Evolutionary conservation across 176 grass and related monocot genomes (phyloP).

Genomic region (Otatea glauca): DNA sequence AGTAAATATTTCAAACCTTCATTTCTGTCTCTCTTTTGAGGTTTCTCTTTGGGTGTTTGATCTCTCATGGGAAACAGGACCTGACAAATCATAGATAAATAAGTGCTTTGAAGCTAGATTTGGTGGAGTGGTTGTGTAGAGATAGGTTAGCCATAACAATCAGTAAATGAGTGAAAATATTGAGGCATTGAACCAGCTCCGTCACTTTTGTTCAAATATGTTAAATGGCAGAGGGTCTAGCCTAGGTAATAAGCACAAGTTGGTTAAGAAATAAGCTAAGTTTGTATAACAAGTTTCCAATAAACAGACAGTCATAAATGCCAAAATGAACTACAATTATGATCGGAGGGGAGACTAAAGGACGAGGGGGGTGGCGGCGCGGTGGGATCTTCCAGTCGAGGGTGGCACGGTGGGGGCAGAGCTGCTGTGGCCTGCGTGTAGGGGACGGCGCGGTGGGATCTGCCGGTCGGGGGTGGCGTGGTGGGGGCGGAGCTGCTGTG

Average conservation of each 20-base stretch:
- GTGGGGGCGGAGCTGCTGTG: too few species aligned
- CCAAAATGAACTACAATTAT: slow-evolving; percentile 16
- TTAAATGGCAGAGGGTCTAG: slow-evolving; percentile 31
- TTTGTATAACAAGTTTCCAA: slow-evolving; percentile 2
- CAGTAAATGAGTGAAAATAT: slow-evolving; percentile 19
- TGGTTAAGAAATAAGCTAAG: slow-evolving; percentile 13
- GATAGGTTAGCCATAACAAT: slow-evolving; percentile 22
- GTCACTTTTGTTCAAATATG: slow-evolving; percentile 36
- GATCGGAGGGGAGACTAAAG: too few species aligned
- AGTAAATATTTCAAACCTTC: too few species aligned
- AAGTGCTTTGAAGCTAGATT: slow-evolving; percentile 24
- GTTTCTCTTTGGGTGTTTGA: slow-evolving; percentile 81
- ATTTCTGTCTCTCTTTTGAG: too few species aligned
- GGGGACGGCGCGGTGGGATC: too few species aligned
- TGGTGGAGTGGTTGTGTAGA: neutral
- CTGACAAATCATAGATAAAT: slow-evolving; percentile 48
- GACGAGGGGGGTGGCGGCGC: too few species aligned
- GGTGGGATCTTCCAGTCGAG: too few species aligned
- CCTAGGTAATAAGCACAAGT: slow-evolving; percentile 19
- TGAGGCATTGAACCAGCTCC: slow-evolving; percentile 17
- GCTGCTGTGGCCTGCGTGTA: too few species aligned
- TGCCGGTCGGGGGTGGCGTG: too few species aligned
- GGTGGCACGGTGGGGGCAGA: too few species aligned
- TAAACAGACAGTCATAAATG: slow-evolving; percentile 1
- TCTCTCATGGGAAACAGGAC: slow-evolving; percentile 53